A percentile compares a stretch with the other conserved stretches of the same genome.
phyloP scores from a whole-genome alignment of 352 stramenopile genomes.

The Pythium plurisporium region DNA sequence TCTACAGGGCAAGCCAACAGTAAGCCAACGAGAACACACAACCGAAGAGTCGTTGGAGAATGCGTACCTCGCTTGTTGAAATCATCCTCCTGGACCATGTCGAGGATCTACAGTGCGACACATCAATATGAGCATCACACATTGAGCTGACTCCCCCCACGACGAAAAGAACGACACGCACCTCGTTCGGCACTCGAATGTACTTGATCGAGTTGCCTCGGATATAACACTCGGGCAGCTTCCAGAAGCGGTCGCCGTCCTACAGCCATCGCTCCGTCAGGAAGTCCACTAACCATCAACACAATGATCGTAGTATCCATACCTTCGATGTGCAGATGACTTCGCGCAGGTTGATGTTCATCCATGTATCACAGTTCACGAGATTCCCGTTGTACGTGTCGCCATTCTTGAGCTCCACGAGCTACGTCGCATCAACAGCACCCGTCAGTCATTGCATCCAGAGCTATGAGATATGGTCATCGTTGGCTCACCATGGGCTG shows the following conservation, averaged over 20 bases:
- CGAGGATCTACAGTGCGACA: constrained; percentile 67
- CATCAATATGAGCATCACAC: too few relatives aligned
- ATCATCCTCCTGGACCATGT: constrained; percentile 95
- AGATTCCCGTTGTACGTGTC: constrained; percentile 98
- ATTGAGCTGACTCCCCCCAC: not conserved
- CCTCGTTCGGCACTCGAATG: constrained; percentile 95
- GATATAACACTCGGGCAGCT: constrained; percentile 98
- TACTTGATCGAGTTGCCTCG: constrained; percentile 99
- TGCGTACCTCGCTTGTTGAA: constrained; percentile 66
- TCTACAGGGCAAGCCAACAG: too few relatives aligned
- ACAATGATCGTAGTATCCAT: not conserved
- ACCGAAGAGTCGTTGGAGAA: too few relatives aligned
- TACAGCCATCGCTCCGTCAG: constrained; percentile 19
- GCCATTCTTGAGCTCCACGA: constrained; percentile 99
- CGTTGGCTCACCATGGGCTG: constrained; percentile 84
- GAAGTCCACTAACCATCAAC: not conserved
- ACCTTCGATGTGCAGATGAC: constrained; percentile 98
- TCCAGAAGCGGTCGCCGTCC: constrained; percentile 97
- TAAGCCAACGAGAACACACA: too few relatives aligned
- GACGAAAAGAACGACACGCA: constrained; percentile 24
- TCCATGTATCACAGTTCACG: constrained; percentile 97
- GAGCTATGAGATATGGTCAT: not conserved
- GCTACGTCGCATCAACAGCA: constrained; percentile 28
- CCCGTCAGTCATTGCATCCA: not conserved
- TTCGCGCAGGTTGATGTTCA: constrained; percentile 99